These are phyloP conservation scores for Boletus eberwhitei DNA, from an alignment of 768 basidiomycete species.

Conservation along the genomic window DNA sequence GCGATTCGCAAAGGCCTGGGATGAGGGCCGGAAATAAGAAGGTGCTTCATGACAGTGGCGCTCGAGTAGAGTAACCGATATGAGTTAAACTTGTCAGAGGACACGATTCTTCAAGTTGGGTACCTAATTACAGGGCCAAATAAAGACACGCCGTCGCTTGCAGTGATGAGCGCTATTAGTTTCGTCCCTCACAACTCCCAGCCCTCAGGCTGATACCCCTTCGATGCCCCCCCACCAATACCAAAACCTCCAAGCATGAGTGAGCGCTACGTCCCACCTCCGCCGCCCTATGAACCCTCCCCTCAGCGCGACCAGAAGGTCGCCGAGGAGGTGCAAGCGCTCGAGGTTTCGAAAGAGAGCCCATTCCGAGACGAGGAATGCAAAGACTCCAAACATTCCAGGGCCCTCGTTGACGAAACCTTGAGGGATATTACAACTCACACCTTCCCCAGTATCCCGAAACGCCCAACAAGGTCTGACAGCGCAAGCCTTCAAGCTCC, in stretches of 20 bases:
- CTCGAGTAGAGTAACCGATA: not conserved
- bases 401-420: conserved; percentile 4
- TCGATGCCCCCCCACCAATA: not conserved
- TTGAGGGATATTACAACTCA: not conserved
- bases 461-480: not conserved
- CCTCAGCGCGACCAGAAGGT: conserved; percentile 52
- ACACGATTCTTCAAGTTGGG: not conserved
- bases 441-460: not conserved
- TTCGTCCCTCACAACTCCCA: not conserved
- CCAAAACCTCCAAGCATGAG: conserved; percentile 15
- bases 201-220: too few relatives aligned
- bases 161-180: conserved; percentile 8
- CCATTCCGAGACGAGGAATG: conserved; percentile 16
- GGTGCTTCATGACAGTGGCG: not conserved
- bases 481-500: conserved; percentile 1
- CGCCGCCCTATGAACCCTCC: conserved; percentile 42
- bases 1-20: conserved; percentile 2
- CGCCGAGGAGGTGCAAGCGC: conserved; percentile 21
- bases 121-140: not conserved
- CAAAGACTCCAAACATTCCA: conserved; percentile 12
- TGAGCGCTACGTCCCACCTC: conserved; percentile 30
- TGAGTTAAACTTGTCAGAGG: not conserved
- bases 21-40: conserved; percentile 11
- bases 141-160: conserved; percentile 13
- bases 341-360: conserved; percentile 7